Conservation (phyloP, 495 filamentous ascomycete genomes). For the Lasiosphaeriaceae sp. region DNA sequence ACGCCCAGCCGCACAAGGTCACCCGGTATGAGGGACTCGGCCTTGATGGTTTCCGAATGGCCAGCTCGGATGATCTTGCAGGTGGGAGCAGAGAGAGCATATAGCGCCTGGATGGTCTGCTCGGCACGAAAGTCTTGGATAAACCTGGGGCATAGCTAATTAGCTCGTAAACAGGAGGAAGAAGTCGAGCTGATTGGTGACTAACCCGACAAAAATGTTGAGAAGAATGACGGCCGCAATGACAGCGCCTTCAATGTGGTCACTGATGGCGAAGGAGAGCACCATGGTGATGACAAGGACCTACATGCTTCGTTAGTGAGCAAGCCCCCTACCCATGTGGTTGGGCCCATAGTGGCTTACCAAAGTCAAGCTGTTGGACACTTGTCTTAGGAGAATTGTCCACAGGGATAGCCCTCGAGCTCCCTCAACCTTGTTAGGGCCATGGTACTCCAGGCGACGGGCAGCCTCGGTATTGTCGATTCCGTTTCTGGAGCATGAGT, state of each 20-base stretch:
- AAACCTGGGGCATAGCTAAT: conserved; percentile 45
- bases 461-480: conserved; percentile 37
- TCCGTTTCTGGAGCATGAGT: conserved; percentile 29
- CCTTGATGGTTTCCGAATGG: conserved; percentile 55
- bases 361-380: conserved; percentile 49
- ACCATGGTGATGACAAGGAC: conserved; percentile 82
- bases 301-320: conserved; percentile 28
- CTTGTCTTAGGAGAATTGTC: conserved; percentile 54
- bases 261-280: conserved; percentile 72
- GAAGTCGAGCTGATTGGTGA: background rate
- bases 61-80: conserved; percentile 73
- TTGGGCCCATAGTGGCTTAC: conserved; percentile 4
- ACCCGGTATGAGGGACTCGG: conserved; percentile 67
- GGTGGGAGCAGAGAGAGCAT: conserved; percentile 72
- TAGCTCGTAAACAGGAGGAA: background rate
- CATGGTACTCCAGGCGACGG: conserved; percentile 43
- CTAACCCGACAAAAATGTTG: conserved; percentile 63
- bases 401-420: conserved; percentile 48
- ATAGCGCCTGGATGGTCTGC: conserved; percentile 78
- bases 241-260: conserved; percentile 82
- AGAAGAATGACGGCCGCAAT: conserved; percentile 77
- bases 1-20: conserved; percentile 76
- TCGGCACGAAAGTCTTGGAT: conserved; percentile 83
- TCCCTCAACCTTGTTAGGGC: conserved; percentile 49
- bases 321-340: too few relatives aligned